These are phyloP conservation scores for Aeschynomene evenia DNA, from an alignment of 306 rosid species.

Conservation along the genomic window DNA sequence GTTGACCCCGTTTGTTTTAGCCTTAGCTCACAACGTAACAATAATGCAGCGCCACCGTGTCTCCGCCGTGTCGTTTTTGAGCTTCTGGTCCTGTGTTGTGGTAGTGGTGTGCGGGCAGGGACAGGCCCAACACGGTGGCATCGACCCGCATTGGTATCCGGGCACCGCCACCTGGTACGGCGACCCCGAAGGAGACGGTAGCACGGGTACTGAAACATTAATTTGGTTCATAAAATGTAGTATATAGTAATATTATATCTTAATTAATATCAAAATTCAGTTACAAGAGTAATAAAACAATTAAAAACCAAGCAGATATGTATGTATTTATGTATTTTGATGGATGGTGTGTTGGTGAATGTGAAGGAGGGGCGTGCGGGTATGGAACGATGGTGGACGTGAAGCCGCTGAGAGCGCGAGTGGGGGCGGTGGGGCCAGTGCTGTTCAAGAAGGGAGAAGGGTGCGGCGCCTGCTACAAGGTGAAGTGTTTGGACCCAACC, in stretches of 20 bases:
- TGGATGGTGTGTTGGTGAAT: not conserved
- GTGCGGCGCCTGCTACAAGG: slow-evolving; percentile 92
- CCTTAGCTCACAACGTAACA: slow-evolving; percentile 27
- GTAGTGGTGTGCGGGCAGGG: slow-evolving; percentile 24
- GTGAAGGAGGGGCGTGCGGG: slow-evolving; percentile 92
- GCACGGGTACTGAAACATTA: slow-evolving; percentile 57
- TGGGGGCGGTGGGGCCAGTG: slow-evolving; percentile 77
- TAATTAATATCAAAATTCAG: no score
- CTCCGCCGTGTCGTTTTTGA: slow-evolving; percentile 15
- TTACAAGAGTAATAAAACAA: no score
- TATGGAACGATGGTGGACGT: slow-evolving; percentile 78
- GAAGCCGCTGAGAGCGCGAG: slow-evolving; percentile 83
- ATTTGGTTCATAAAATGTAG: no score
- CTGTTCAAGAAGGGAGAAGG: slow-evolving; percentile 79
- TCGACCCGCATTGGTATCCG: slow-evolving; percentile 62
- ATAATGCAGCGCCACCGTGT: slow-evolving; percentile 48
- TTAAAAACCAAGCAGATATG: no score
- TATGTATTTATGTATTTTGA: not conserved
- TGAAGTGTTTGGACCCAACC: slow-evolving; percentile 65
- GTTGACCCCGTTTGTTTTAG: not conserved
- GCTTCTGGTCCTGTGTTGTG: slow-evolving; percentile 17
- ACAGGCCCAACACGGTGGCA: slow-evolving; percentile 27
- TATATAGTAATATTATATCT: no score
- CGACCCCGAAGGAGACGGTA: slow-evolving; percentile 92
- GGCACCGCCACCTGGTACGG: slow-evolving; percentile 98